Evolutionary conservation across 768 basidiomycete genomes (phyloP).

Genomic region (Podaxis rugospora): DNA sequence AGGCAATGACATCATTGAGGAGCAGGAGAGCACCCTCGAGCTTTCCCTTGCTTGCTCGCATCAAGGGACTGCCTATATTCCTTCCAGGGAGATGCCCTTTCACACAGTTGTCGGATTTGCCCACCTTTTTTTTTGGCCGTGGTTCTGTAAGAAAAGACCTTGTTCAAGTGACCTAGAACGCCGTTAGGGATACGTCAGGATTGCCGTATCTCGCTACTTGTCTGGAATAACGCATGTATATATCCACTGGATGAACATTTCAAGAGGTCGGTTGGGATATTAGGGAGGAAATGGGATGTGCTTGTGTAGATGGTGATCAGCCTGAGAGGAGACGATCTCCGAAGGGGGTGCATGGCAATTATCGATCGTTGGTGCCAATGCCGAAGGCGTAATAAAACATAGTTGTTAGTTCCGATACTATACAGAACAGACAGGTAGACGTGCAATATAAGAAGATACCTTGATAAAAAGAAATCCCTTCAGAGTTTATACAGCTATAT

Average conservation of each 20-base stretch:
- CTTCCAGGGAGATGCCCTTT: constrained; percentile 32
- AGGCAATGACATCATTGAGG: constrained; percentile 1
- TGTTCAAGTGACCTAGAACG: constrained; percentile 32
- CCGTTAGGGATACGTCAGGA: constrained; percentile 35
- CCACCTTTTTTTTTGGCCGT: constrained; percentile 35
- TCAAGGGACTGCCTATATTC: neutral
- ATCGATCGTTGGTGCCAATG: neutral
- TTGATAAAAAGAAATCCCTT: neutral
- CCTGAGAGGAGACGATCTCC: neutral
- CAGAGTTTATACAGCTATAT: constrained; percentile 11
- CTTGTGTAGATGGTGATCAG: neutral
- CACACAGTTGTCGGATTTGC: constrained; percentile 36
- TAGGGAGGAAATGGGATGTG: neutral
- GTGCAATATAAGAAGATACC: neutral
- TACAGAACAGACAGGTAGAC: constrained; percentile 1
- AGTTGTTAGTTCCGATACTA: neutral
- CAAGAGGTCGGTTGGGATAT: neutral
- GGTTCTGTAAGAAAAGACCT: constrained; percentile 43
- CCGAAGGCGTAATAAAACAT: neutral
- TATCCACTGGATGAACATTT: constrained; percentile 32
- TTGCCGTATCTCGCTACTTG: constrained; percentile 42
- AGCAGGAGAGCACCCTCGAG: constrained; percentile 1
- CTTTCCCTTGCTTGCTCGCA: constrained; percentile 3
- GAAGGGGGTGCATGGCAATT: neutral
- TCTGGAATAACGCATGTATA: constrained; percentile 52